Percentiles rank a stretch among this genome's conserved stretches.
Conservation (phyloP, 2,329 filamentous ascomycete species). For the Penicillium sp. region DNA sequence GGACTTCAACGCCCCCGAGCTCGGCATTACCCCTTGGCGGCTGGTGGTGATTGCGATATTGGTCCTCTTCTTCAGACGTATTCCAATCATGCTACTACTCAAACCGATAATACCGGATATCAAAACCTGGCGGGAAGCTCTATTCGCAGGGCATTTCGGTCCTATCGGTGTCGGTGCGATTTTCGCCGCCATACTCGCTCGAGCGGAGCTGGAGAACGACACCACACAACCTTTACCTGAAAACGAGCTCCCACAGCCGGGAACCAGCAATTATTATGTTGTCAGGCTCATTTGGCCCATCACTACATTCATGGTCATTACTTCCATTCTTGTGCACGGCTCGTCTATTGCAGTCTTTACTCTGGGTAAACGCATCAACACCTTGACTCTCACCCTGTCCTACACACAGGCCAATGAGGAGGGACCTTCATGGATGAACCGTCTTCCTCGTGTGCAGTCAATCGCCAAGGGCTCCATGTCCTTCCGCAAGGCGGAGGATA, state of each 20-base stretch:
- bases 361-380: constrained; percentile 95
- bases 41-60: constrained; percentile 88
- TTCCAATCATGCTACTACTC: constrained; percentile 83
- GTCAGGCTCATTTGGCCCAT: constrained; percentile 92
- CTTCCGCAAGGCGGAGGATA: constrained; percentile 57
- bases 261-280: constrained; percentile 57
- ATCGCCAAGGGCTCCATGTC: constrained; percentile 75
- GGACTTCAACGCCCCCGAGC: constrained; percentile 65
- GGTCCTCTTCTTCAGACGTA: constrained; percentile 88
- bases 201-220: constrained; percentile 77
- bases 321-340: constrained; percentile 89
- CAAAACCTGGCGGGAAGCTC: constrained; percentile 93
- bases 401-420: constrained; percentile 87
- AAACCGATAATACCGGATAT: constrained; percentile 93
- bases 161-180: constrained; percentile 95
- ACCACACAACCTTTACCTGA: constrained; percentile 63
- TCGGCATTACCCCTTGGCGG: constrained; percentile 77
- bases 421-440: constrained; percentile 87
- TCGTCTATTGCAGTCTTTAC: constrained; percentile 98
- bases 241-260: constrained; percentile 46
- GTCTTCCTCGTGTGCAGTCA: constrained; percentile 72
- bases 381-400: constrained; percentile 85
- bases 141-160: constrained; percentile 95
- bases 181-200: constrained; percentile 83
- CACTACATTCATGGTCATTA: constrained; percentile 83